phyloP scores from a whole-genome alignment of 208 protist genomes.

The Trypanosoma melophagium region DNA sequence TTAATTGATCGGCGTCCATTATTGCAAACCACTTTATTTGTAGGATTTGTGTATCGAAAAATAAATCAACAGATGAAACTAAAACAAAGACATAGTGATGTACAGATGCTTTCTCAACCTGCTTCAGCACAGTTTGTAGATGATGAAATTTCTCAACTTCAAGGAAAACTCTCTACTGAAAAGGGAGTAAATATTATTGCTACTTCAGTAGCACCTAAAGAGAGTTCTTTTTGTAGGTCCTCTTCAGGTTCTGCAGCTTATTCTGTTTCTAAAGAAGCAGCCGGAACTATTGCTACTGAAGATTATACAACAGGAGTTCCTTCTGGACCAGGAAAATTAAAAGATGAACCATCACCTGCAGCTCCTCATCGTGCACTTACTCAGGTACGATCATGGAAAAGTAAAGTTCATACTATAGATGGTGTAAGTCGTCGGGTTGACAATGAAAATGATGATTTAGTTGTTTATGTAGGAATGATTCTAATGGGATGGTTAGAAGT shows the following conservation, averaged over 20 bases:
- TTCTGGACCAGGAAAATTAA: background rate
- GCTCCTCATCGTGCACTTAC: conserved; percentile 48
- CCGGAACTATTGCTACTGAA: background rate
- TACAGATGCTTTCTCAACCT: background rate
- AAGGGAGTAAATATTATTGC: background rate
- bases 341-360: conserved; percentile 9
- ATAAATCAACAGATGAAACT: background rate
- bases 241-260: background rate
- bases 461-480: conserved; percentile 81
- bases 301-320: background rate
- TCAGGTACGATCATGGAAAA: conserved; percentile 38
- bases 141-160: background rate
- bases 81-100: background rate
- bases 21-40: conserved; percentile 70
- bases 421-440: conserved; percentile 64
- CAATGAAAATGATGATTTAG: conserved; percentile 71
- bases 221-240: too few relatives aligned
- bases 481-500: conserved; percentile 86
- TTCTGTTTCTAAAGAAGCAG: background rate
- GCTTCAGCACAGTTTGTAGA: too few relatives aligned
- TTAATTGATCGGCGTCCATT: conserved; percentile 52
- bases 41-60: conserved; percentile 20
- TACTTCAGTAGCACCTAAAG: background rate
- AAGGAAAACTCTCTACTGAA: background rate
- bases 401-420: conserved; percentile 72